Percentiles rank a stretch among this genome's conserved stretches.
Evolutionary conservation across 2,329 filamentous ascomycete genomes (phyloP).

Genomic region (Thelonectria olida): DNA sequence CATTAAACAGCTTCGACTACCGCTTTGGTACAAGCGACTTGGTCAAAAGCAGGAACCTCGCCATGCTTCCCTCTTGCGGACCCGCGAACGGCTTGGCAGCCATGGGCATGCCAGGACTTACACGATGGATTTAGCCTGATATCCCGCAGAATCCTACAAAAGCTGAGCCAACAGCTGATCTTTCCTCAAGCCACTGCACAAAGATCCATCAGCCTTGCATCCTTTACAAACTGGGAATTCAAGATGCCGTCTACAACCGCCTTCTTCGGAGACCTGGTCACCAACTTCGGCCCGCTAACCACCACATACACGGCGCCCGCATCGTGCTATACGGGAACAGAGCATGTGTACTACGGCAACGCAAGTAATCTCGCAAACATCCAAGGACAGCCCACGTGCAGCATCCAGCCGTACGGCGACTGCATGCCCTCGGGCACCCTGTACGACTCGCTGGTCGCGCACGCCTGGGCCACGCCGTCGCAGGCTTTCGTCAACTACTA

Average conservation of each 20-base stretch:
- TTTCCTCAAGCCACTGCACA: too few relatives aligned
- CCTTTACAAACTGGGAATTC: not conserved
- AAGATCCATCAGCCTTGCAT: not conserved
- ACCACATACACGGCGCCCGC: slow-evolving; percentile 40
- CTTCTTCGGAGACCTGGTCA: slow-evolving; percentile 32
- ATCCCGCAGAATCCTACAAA: too few relatives aligned
- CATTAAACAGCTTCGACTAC: too few relatives aligned
- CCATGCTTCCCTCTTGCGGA: too few relatives aligned
- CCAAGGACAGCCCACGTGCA: slow-evolving; percentile 22
- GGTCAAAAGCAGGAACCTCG: too few relatives aligned
- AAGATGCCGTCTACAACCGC: slow-evolving; percentile 39
- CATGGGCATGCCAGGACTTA: too few relatives aligned
- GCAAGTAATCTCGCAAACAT: not conserved
- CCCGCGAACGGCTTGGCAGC: too few relatives aligned
- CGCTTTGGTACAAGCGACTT: too few relatives aligned
- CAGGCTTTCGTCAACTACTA: slow-evolving; percentile 29
- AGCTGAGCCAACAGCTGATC: too few relatives aligned
- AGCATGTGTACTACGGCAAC: slow-evolving; percentile 13
- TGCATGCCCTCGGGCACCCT: slow-evolving; percentile 34
- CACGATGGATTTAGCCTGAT: too few relatives aligned
- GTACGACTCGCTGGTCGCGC: slow-evolving; percentile 16
- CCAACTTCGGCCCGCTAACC: slow-evolving; percentile 44
- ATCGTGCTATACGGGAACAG: slow-evolving; percentile 29
- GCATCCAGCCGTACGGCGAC: slow-evolving; percentile 1
- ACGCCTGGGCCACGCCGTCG: not conserved